phyloP scores from a whole-genome alignment of 2,329 filamentous ascomycete species.

The Alternaria viburni region DNA sequence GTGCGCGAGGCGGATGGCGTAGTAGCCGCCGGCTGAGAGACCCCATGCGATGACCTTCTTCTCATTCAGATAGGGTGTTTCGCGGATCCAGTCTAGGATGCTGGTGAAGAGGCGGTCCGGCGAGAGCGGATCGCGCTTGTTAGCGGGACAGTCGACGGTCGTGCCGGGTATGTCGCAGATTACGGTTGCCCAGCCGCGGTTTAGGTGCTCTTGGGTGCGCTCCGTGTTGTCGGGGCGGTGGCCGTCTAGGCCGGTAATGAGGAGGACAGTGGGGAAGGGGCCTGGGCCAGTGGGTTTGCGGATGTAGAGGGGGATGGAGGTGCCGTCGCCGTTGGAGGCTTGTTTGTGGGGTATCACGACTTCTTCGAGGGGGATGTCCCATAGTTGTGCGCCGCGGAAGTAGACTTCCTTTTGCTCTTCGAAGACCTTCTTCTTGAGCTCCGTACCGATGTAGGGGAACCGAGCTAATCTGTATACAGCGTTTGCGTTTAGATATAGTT shows the following conservation, averaged over 20 bases:
- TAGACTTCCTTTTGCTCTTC: constrained; percentile 69
- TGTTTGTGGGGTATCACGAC: constrained; percentile 64
- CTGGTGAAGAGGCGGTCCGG: constrained; percentile 61
- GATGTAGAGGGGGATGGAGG: constrained; percentile 68
- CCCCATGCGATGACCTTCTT: constrained; percentile 60
- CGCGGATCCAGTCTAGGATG: constrained; percentile 59
- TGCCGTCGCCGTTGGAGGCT: constrained; percentile 58
- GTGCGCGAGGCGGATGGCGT: constrained; percentile 63
- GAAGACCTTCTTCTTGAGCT: constrained; percentile 66
- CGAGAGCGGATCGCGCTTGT: constrained; percentile 53
- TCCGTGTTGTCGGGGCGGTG: constrained; percentile 59
- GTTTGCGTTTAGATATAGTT: constrained; percentile 71
- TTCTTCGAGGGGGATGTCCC: constrained; percentile 64
- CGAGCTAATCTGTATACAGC: constrained; percentile 75
- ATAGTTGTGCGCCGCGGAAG: constrained; percentile 56
- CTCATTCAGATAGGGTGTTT: constrained; percentile 54
- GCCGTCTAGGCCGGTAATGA: constrained; percentile 64
- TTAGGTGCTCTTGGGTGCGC: constrained; percentile 55
- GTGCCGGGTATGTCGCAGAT: constrained; percentile 64
- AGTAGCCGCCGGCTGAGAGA: constrained; percentile 64
- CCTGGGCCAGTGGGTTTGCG: constrained; percentile 57
- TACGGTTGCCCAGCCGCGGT: constrained; percentile 57
- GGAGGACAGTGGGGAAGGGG: constrained; percentile 58
- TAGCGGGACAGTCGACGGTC: constrained; percentile 59
- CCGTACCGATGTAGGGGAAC: constrained; percentile 64